Evolutionary conservation across 228 moss, liverwort and hornwort genomes (phyloP).

Genomic region (Sphagnum fallax): DNA sequence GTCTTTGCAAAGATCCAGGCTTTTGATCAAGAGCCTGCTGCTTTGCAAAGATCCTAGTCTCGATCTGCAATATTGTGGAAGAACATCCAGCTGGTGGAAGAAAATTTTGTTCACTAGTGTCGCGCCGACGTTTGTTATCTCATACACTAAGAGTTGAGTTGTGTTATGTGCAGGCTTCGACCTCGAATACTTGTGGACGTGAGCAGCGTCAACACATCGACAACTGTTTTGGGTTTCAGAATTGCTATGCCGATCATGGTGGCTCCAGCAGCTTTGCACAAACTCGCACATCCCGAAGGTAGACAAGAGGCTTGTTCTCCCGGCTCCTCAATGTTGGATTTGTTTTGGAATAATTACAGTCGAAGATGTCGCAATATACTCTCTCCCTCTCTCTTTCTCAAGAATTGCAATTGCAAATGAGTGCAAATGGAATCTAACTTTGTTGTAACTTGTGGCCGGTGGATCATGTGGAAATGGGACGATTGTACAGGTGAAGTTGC

Average conservation of each 20-base stretch:
- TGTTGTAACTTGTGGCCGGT: too few relatives aligned
- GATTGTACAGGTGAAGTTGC: constrained; percentile 19
- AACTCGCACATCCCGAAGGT: constrained; percentile 77
- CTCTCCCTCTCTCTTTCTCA: too few relatives aligned
- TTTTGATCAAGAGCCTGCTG: too few relatives aligned
- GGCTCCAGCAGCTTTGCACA: constrained; percentile 72
- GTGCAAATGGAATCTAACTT: too few relatives aligned
- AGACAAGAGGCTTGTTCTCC: neutral
- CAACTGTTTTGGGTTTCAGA: constrained; percentile 46
- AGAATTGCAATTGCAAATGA: too few relatives aligned
- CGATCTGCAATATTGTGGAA: too few relatives aligned
- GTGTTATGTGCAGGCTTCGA: constrained; percentile 32
- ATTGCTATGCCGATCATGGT: constrained; percentile 85
- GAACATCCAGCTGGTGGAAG: too few relatives aligned
- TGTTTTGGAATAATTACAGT: neutral
- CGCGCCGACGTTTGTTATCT: too few relatives aligned
- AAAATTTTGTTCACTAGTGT: too few relatives aligned
- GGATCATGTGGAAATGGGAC: constrained; percentile 1
- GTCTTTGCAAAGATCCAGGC: too few relatives aligned
- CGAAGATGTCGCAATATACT: too few relatives aligned
- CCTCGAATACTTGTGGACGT: constrained; percentile 69
- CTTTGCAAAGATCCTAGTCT: too few relatives aligned
- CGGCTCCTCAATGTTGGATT: neutral
- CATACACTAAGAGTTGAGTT: neutral
- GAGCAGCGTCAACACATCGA: constrained; percentile 46